These are phyloP conservation scores for Monilinia vaccinii-corymbosi DNA, from an alignment of 2,329 filamentous ascomycete species.

Conservation along the genomic window DNA sequence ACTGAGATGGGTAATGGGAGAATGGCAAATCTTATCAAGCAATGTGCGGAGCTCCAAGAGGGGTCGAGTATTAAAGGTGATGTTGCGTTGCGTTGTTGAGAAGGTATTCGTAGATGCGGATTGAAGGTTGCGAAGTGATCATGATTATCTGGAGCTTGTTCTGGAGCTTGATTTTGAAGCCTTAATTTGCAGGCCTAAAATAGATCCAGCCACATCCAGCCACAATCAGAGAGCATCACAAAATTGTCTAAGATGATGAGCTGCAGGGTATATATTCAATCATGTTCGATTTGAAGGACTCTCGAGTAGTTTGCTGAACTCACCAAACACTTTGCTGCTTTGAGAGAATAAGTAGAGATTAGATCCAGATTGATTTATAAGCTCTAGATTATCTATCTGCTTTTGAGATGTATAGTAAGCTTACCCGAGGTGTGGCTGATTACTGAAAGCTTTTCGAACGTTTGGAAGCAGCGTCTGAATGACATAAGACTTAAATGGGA, in stretches of 20 bases:
- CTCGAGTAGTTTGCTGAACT: neutral
- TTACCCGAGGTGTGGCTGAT: neutral
- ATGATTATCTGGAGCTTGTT: neutral
- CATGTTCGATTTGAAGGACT: no score
- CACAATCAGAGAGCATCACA: neutral
- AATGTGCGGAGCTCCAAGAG: neutral
- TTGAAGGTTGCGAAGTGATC: neutral
- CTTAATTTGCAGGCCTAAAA: neutral
- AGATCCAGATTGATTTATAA: constrained; percentile 2
- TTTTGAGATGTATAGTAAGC: constrained; percentile 2
- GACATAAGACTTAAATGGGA: neutral
- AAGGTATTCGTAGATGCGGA: neutral
- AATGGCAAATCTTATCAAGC: neutral
- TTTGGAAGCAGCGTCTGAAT: neutral
- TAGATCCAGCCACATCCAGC: neutral
- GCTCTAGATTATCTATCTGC: neutral
- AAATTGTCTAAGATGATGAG: neutral
- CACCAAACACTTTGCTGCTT: neutral
- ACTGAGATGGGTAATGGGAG: neutral
- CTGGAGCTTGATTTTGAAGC: neutral
- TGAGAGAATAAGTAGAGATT: neutral
- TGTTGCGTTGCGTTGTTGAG: neutral
- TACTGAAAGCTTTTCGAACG: neutral
- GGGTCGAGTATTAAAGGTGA: neutral
- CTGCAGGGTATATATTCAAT: neutral